These are phyloP conservation scores for Sporobolomyces roseus DNA, from an alignment of 768 basidiomycete genomes.

Conservation along the genomic window DNA sequence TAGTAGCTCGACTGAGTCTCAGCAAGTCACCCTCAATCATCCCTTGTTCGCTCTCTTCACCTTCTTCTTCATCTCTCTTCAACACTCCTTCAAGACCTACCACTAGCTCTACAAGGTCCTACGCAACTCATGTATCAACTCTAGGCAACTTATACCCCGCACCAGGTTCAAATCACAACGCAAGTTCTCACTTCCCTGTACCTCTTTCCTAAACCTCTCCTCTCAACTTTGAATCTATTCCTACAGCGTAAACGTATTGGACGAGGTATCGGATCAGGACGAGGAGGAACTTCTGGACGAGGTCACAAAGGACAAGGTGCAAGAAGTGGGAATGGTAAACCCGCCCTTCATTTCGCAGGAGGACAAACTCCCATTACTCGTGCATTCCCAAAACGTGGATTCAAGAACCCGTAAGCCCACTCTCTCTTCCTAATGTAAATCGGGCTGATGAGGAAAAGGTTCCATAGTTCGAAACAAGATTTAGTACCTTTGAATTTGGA, in stretches of 20 bases:
- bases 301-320: slow-evolving; percentile 96
- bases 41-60: background rate
- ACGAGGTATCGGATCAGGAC: slow-evolving; percentile 83
- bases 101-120: background rate
- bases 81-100: background rate
- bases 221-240: background rate
- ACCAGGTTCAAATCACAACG: slow-evolving; percentile 65
- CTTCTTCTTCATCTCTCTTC: background rate
- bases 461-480: slow-evolving; percentile 62
- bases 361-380: slow-evolving; percentile 92
- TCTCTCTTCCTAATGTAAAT: background rate
- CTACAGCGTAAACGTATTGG: slow-evolving; percentile 86
- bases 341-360: slow-evolving; percentile 81
- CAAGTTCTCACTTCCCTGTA: slow-evolving; percentile 46
- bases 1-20: slow-evolving; percentile 8
- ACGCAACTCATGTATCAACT: slow-evolving; percentile 28
- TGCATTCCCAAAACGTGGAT: slow-evolving; percentile 87
- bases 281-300: slow-evolving; percentile 85
- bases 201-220: slow-evolving; percentile 3
- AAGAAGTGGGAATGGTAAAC: slow-evolving; percentile 79
- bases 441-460: background rate
- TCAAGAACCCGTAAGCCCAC: slow-evolving; percentile 75
- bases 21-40: background rate
- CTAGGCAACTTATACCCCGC: slow-evolving; percentile 74
- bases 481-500: slow-evolving; percentile 83